Base-by-base conservation (phyloP, 176 grass and related monocot species). In the Musa troglodytarum region DNA sequence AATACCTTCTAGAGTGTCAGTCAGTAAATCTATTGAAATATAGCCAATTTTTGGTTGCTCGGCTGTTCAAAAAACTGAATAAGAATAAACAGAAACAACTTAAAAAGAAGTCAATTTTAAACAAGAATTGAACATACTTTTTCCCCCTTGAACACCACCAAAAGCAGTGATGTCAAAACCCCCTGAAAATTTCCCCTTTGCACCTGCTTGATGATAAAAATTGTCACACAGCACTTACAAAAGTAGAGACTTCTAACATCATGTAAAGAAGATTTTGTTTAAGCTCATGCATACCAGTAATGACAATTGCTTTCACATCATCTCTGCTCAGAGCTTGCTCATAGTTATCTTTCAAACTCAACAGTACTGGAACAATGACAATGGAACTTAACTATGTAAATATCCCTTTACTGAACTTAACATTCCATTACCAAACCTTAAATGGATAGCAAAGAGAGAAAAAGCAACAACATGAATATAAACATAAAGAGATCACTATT, bases 161-260 rank as follows among this genome's bases (percentile, higher is more conserved):
- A 97, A 93, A 29, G 88, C 83, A 87, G 71, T 84, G 69, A 98
- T 94, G 80, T 98, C 95, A 50, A 98, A 98, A 78, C 95, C 95
- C 74, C 95, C 88, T 74, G 95, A 93, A 79, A 98, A 98, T 13
- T 89, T 91, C 2, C 88, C 95, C 68, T 83, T 76, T 80, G 89
- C 88, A 70, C 95, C 95, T 98, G 59, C 34, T 69, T 8, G 87
- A 74, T 79, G 53, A 3, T 11, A 19, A 74, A 11, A 74, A 52
- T 19, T 52, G 8, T 56, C n/a, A 14, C 14, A 74, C 7, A 17
- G 19, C 15, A 25, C n/a, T 28, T 55, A 14, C n/a, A 57, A 54
- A 16, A 25, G 16, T 22, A 74, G 72, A 9, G 25, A 19, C 3
- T 74, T 54, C 10, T 43, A 11, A 52, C 55, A 23, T 49, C 63